Conservation (phyloP, 257 asterid genomes). For the Pogostemon cablin region DNA sequence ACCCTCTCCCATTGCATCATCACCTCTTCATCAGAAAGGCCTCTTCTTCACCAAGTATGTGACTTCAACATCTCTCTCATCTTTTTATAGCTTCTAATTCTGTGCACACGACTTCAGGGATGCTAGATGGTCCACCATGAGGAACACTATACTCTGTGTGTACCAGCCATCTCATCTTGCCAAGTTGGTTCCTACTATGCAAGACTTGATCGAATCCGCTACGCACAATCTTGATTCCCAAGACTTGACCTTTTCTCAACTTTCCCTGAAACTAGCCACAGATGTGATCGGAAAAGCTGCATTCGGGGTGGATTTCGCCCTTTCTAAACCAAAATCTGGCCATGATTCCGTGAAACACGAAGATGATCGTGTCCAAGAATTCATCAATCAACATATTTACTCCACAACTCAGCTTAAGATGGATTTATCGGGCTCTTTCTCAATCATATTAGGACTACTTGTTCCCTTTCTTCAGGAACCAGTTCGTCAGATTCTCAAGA, state of each 20-base stretch:
- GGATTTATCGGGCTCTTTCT: constrained; percentile 91
- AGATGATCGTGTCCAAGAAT: constrained; percentile 60
- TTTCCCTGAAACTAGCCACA: constrained; percentile 83
- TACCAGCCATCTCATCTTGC: constrained; percentile 96
- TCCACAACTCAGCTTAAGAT: constrained; percentile 91
- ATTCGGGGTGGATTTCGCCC: constrained; percentile 88
- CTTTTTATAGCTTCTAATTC: not conserved
- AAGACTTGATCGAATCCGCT: constrained; percentile 64
- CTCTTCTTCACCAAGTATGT: constrained; percentile 82
- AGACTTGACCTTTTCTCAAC: constrained; percentile 70
- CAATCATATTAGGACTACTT: constrained; percentile 76
- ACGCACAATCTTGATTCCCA: constrained; percentile 57
- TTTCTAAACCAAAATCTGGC: constrained; percentile 56
- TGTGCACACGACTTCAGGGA: constrained; percentile 51
- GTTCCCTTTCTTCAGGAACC: constrained; percentile 87
- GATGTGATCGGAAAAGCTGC: constrained; percentile 94
- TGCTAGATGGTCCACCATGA: constrained; percentile 87
- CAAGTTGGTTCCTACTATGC: constrained; percentile 83
- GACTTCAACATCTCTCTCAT: not conserved
- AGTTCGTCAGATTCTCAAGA: constrained; percentile 74
- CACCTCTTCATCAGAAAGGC: constrained; percentile 97
- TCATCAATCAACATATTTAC: constrained; percentile 85
- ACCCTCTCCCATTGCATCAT: constrained; percentile 90
- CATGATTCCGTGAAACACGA: constrained; percentile 24
- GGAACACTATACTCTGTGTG: constrained; percentile 79